A percentile compares a stretch with the other conserved stretches of the same genome.
Evolutionary conservation across 805 yeast genomes (phyloP).

Genomic region (Tetrapisispora namnaoensis): DNA sequence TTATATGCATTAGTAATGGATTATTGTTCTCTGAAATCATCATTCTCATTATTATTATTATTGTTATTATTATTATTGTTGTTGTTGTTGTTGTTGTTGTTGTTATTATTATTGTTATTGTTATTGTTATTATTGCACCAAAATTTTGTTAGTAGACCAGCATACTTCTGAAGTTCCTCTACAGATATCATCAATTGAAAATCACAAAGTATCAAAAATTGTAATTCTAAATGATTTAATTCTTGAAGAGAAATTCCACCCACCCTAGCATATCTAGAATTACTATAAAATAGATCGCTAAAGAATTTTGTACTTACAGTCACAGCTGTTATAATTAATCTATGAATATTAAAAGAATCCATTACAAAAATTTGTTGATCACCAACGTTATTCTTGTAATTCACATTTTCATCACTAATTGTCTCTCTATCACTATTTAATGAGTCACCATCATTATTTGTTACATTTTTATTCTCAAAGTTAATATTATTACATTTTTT

Average conservation of each 20-base stretch:
- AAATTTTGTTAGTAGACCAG: conserved; percentile 72
- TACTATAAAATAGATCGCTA: conserved; percentile 89
- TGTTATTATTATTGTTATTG: neutral
- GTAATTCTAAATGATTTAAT: conserved; percentile 83
- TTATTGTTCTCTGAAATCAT: neutral
- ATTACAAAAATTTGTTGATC: conserved; percentile 70
- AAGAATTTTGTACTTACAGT: conserved; percentile 94
- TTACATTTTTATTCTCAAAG: neutral
- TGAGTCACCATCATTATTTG: neutral
- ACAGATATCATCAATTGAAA: conserved; percentile 79
- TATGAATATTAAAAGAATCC: conserved; percentile 92
- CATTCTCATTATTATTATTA: neutral
- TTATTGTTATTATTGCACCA: conserved; percentile 40
- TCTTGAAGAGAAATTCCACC: conserved; percentile 94
- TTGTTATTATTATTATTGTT: neutral
- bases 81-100: neutral
- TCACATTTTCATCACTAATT: conserved; percentile 5
- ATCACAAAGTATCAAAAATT: conserved; percentile 74
- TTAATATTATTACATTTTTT: conserved; percentile 37
- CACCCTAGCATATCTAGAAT: conserved; percentile 87
- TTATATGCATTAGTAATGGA: neutral
- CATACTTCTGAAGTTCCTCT: conserved; percentile 86
- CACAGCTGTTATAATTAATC: conserved; percentile 87
- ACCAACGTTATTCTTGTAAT: conserved; percentile 9
- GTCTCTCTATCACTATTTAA: conserved; percentile 5